A percentile compares a stretch with the other conserved stretches of the same genome.
phyloP scores from a whole-genome alignment of 345 rosid species.

The Euphorbia pulcherrima region DNA sequence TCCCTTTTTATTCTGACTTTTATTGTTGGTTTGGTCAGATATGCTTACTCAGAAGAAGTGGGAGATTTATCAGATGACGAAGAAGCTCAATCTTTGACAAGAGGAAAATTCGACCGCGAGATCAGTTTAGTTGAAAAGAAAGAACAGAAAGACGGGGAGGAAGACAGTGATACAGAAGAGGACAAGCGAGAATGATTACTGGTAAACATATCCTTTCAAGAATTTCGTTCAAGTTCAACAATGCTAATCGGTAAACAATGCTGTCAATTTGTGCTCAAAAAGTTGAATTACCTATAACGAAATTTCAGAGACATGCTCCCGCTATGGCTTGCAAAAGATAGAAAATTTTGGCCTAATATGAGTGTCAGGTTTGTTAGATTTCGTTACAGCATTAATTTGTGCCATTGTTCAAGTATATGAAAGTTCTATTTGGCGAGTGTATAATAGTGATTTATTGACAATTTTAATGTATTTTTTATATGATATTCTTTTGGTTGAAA shows the following conservation, averaged over 20 bases:
- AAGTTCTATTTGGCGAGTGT: background rate
- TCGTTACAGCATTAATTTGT: background rate
- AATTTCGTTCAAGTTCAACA: background rate
- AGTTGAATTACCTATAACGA: background rate
- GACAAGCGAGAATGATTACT: conserved; percentile 59
- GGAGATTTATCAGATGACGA: conserved; percentile 66
- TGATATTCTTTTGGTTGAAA: too few relatives aligned
- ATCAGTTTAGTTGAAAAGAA: conserved; percentile 56
- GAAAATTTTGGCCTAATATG: conserved; percentile 11
- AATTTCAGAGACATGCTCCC: background rate
- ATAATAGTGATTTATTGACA: conserved; percentile 7
- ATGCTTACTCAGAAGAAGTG: conserved; percentile 69
- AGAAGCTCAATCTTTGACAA: conserved; percentile 63
- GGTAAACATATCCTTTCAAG: background rate
- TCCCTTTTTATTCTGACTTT: conserved; percentile 14
- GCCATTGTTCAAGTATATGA: background rate
- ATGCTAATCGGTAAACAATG: conserved; percentile 11
- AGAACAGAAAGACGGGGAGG: conserved; percentile 48
- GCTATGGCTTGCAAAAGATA: background rate
- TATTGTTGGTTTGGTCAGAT: conserved; percentile 37
- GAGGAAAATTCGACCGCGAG: conserved; percentile 62
- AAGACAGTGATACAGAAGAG: conserved; percentile 60
- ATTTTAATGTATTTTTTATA: background rate
- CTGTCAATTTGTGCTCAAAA: background rate
- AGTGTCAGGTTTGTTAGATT: background rate